Base-by-base conservation (phyloP, 2,329 filamentous ascomycete genomes). In the Mariannaea elegans region DNA sequence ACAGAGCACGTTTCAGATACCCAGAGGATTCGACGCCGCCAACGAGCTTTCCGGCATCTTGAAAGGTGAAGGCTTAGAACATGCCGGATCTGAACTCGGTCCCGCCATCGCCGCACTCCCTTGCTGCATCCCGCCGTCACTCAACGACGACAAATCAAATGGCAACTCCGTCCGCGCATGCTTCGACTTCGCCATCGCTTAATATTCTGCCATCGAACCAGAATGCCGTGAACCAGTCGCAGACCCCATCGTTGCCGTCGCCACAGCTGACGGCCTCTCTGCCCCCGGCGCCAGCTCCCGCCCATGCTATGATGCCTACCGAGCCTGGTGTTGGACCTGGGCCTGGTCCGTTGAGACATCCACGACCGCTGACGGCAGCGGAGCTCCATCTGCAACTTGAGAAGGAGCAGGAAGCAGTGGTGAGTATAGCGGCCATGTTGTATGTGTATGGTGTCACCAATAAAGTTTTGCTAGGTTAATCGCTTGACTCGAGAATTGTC, bases 351-450 rank as follows among this genome's bases (percentile, higher is more conserved):
- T 79, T 96, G 69, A 87, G 94, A 63, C 94, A 97, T 75, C 94
- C 94, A 6, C 86, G 92, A 32, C 94, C 94, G 3, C 80, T 97
- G 74, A 97, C 94, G 0, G 89, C 93, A 2, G 91, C 93, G 3
- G 94, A 98, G 75, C 83, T 98, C 62, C 93, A 97, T 76, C 83
- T 91, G 60, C 88, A 97, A 78, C 83, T 97, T 23, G 94, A 98
- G 77, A 95, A 96, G 76, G 94, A 98, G 74, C 94, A 98, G 71
- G 94, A 98, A 77, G 92, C 93, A 32, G 90, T 97, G 70, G 94
- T 95, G 83, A 65, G 87, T 48, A 32, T 8, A 14, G 4, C 2
- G 4, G 9, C 27, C 18, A 14, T 13, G 12, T n/a, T 36, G 32
- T 13, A 8, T 36, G 32, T 10, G 19, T 16, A 7, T 5, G 3